Evolutionary conservation across 306 rosid genomes (phyloP).

Genomic region (Dalbergia cultrata): DNA sequence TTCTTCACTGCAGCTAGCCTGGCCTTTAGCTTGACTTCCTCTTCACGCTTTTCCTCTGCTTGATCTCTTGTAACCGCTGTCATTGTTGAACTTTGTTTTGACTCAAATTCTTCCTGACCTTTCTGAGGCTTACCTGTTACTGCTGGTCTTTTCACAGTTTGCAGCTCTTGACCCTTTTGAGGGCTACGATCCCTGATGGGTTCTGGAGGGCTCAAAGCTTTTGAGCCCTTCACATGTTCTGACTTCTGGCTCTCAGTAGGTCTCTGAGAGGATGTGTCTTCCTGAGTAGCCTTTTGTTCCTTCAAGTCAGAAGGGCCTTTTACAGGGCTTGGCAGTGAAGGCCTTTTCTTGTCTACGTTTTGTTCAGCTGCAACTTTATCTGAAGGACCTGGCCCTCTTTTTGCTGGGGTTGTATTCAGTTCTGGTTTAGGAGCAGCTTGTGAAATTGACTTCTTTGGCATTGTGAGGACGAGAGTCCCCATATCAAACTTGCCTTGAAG

Average conservation of each 20-base stretch:
- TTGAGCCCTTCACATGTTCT: constrained; percentile 8
- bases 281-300: constrained; percentile 3
- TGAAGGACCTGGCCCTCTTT: constrained; percentile 10
- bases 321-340: constrained; percentile 33
- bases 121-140: background rate
- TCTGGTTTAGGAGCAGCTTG: constrained; percentile 32
- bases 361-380: constrained; percentile 12
- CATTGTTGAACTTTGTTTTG: background rate
- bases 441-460: constrained; percentile 54
- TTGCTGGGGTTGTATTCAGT: constrained; percentile 43
- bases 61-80: background rate
- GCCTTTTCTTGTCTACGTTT: constrained; percentile 40
- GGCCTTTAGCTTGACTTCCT: constrained; percentile 17
- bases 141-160: background rate
- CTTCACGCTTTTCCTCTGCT: background rate
- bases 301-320: constrained; percentile 2
- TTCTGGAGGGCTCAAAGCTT: constrained; percentile 17
- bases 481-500: constrained; percentile 51
- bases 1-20: background rate
- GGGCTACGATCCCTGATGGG: constrained; percentile 5
- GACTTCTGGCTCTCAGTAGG: constrained; percentile 10
- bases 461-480: constrained; percentile 56
- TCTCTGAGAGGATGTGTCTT: constrained; percentile 30
- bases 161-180: constrained; percentile 33
- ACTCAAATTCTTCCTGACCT: constrained; percentile 34